Evolutionary conservation across 805 yeast species (phyloP), one percentile per base, ranked within the genome.

Genomic region (Vanderwaltozyma yarrowii): DNA sequence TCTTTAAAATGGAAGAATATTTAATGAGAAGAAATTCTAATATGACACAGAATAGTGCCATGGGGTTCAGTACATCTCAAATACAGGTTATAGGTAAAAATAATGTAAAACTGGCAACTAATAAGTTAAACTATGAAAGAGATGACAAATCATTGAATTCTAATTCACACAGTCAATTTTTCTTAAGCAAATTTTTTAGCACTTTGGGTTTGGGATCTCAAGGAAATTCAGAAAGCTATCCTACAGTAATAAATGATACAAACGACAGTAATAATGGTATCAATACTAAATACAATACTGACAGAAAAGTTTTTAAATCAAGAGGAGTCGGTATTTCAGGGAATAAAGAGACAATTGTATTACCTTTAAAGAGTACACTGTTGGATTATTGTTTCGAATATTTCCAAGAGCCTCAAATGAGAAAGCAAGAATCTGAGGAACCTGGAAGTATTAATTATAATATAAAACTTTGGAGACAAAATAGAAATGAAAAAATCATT

Each of bases 331-430:
- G n/a, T 2, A 9, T 21, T 21, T 6, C 6, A 21, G 23, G 9
- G 23, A 21, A 21, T 9, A 2, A 62, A 61, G 5, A 50, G n/a
- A n/a, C 6, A 17, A 11, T 20, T 2, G 18, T 14, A 3, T 13
- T 80, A 3, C 81, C 85, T 1, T 56, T 74, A 10, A 66, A 66
- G 4, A 78, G 85, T 9, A 73, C 74, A 6, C 80, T 83, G 49
- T 72, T 82, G 44, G 83, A 79, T 36, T 83, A 80, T 58, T 74
- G 82, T 49, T 55, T 85, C 42, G 98, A 92, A 57, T 88, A 87
- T 53, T 92, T 89, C 64, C 95, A 88, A 52, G 97, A 88, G 54
- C 96, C 98, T 0, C 97, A 89, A 54, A 80, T 88, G 80, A 77
- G 84, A 10, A 78, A 76, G 41, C 72, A 74, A 38, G 96, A 89